phyloP scores from a whole-genome alignment of 2,329 filamentous ascomycete species.

The Xenoacremonium recifei region DNA sequence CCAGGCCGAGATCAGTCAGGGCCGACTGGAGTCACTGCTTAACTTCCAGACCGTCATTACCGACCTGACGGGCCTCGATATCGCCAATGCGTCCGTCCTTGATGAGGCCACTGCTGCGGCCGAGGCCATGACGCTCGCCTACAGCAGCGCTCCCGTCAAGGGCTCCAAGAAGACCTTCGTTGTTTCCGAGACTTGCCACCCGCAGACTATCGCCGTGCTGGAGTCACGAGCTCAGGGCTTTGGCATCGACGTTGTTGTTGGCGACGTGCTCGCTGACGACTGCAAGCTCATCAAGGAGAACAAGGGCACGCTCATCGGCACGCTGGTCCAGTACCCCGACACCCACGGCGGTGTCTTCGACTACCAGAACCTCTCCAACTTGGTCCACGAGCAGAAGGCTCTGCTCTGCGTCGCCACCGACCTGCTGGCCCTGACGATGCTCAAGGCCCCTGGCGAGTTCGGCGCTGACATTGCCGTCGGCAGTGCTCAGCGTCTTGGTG shows the following conservation, averaged over 20 bases:
- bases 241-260: constrained; percentile 74
- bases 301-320: constrained; percentile 80
- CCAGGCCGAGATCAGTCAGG: constrained; percentile 96
- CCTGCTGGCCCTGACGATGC: constrained; percentile 78
- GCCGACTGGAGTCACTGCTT: constrained; percentile 82
- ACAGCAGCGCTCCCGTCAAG: constrained; percentile 71
- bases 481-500: constrained; percentile 85
- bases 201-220: constrained; percentile 84
- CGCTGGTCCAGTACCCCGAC: constrained; percentile 90
- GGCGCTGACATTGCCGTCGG: constrained; percentile 94
- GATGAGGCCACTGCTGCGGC: constrained; percentile 92
- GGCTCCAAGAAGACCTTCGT: constrained; percentile 76
- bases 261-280: constrained; percentile 67
- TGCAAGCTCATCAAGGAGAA: constrained; percentile 68
- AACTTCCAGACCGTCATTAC: constrained; percentile 95
- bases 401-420: constrained; percentile 88
- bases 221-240: constrained; percentile 85
- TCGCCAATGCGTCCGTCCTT: constrained; percentile 86
- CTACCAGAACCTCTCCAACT: constrained; percentile 69
- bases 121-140: constrained; percentile 88
- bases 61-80: constrained; percentile 81
- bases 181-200: constrained; percentile 78
- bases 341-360: constrained; percentile 81
- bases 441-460: constrained; percentile 90
- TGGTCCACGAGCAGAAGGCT: constrained; percentile 74